Evolutionary conservation across 768 basidiomycete genomes (phyloP), one percentile per base, ranked within the genome.

Genomic region (Leccinum ochraceum): DNA sequence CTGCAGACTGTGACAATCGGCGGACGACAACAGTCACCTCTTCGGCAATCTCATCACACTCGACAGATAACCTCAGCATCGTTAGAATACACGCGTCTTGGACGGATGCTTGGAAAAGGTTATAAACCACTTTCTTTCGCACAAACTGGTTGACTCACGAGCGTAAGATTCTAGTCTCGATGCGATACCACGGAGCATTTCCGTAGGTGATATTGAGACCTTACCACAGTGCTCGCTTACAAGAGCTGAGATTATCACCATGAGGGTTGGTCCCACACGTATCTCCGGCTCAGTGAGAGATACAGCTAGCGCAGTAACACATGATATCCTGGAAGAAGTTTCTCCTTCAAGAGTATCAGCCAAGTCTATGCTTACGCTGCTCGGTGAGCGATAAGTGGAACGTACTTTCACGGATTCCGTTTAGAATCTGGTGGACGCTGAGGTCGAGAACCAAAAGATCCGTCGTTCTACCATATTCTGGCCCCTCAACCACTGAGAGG

Each of bases 51-150:
- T 80, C 75, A 10, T 83, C 80, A 66, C 85, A 87, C 20, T 85
- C 81, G 3, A 81, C 83, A 53, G 82, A 78, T 32, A 92, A 63
- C 56, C 90, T 81, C 37, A 92, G 73, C 86, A 94, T 89, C 3
- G 86, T 80, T 34, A 93, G 69, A 32, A 94, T 73, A 61, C 84
- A 85, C 4, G 85, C 85, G 60, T 94, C 92, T 69, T 90, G 88
- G 8, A 93, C 83, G 30, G 86, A 77, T 36, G 82, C 91, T 93
- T 62, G 53, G 11, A 24, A 53, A 34, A 44, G 6, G 54, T 13
- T 24, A 30, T 56, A 51, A 60, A 49, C 46, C n/a, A 50, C 37
- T 26, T 37, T 52, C 4, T 51, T 58, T 64, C 54, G 49, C 61
- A 59, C 63, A 49, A 63, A 62, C 48, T 24, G 46, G 70, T 67